Conservation (phyloP, 2,329 filamentous ascomycete species). For the Xylariaceae sp. region DNA sequence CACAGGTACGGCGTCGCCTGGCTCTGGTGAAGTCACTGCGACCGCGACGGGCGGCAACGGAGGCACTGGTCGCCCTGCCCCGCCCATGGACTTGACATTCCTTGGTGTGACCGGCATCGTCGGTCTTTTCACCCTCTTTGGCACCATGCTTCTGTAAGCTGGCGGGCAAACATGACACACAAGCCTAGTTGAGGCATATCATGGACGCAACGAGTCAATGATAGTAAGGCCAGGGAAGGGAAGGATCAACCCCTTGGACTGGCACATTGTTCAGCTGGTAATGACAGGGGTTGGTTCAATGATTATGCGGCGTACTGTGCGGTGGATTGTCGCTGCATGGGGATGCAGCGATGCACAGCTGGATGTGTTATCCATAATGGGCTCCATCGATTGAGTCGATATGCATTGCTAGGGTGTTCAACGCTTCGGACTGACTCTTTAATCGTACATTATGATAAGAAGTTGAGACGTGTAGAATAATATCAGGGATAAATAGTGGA, state of each 20-base stretch:
- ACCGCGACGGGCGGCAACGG: slow-evolving; percentile 35
- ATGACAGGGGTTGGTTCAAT: slow-evolving; percentile 2
- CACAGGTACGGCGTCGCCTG: slow-evolving; percentile 38
- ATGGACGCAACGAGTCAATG: slow-evolving; percentile 8
- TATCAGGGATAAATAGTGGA: slow-evolving; percentile 2
- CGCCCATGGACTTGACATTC: slow-evolving; percentile 36
- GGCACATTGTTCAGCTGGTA: not conserved
- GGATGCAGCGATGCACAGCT: slow-evolving; percentile 6
- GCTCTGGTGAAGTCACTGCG: slow-evolving; percentile 36
- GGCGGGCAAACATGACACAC: not conserved
- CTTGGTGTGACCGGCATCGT: slow-evolving; percentile 34
- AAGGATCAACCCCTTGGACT: not conserved
- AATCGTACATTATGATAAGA: not conserved
- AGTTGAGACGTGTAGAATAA: slow-evolving; percentile 7
- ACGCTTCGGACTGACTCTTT: slow-evolving; percentile 5
- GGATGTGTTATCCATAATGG: slow-evolving; percentile 12
- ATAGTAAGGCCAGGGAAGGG: not conserved
- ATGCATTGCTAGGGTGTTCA: slow-evolving; percentile 13
- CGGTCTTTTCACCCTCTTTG: slow-evolving; percentile 35
- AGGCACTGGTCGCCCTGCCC: slow-evolving; percentile 30
- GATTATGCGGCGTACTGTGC: slow-evolving; percentile 4
- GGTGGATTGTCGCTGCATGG: not conserved
- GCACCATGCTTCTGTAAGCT: slow-evolving; percentile 38
- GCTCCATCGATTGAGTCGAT: slow-evolving; percentile 14
- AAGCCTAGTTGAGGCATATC: not conserved